Conservation (phyloP, 345 rosid species). For the Aquilaria sinensis region DNA sequence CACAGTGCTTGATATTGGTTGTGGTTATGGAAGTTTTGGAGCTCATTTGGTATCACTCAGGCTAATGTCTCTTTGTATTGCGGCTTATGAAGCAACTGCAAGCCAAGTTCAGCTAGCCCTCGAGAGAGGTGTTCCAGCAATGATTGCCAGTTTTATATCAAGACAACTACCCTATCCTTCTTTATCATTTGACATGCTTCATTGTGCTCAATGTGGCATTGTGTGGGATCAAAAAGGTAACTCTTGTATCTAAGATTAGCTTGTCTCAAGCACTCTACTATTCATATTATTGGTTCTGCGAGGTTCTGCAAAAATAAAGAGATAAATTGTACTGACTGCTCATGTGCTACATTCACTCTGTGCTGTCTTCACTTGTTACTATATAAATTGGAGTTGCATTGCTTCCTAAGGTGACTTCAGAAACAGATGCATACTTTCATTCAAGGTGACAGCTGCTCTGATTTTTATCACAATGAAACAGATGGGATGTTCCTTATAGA, state of each 20-base stretch:
- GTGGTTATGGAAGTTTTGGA: slow-evolving; percentile 98
- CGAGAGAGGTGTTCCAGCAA: slow-evolving; percentile 98
- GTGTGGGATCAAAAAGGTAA: slow-evolving; percentile 90
- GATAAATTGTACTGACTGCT: no score
- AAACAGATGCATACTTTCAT: no score
- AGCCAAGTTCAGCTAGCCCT: slow-evolving; percentile 97
- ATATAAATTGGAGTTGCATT: not conserved
- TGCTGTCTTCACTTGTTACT: not conserved
- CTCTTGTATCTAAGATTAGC: not conserved
- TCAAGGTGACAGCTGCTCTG: no score
- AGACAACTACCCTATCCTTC: slow-evolving; percentile 88
- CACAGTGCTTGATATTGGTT: slow-evolving; percentile 82
- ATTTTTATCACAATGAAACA: slow-evolving; percentile 18
- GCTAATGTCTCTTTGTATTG: slow-evolving; percentile 81
- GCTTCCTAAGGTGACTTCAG: slow-evolving; percentile 18
- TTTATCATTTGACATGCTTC: slow-evolving; percentile 89
- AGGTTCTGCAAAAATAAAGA: not conserved
- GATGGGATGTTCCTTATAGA: slow-evolving; percentile 89
- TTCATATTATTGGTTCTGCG: not conserved
- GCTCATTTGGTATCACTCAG: slow-evolving; percentile 81
- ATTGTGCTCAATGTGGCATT: slow-evolving; percentile 93
- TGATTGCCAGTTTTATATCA: slow-evolving; percentile 82
- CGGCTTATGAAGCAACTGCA: slow-evolving; percentile 89
- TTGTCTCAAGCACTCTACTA: not conserved
- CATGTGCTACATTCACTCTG: not conserved